phyloP scores from a whole-genome alignment of 371 early-diverging fungal genomes.

The Mortierella sp. region DNA sequence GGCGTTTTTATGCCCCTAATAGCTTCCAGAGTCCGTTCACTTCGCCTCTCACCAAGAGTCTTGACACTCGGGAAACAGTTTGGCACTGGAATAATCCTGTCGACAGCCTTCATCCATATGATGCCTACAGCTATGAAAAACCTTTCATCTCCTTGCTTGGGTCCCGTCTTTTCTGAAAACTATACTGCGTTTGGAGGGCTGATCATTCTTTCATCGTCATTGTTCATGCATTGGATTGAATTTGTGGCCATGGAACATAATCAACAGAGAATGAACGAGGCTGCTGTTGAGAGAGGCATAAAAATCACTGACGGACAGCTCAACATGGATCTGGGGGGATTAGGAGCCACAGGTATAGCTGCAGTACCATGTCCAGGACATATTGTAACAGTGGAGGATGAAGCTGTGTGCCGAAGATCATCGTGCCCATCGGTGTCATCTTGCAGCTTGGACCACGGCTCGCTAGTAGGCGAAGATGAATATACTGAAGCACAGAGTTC shows the following conservation, averaged over 20 bases:
- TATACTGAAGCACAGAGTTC: not conserved
- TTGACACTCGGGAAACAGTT: conserved; percentile 64
- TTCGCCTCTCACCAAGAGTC: not conserved
- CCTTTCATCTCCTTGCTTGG: conserved; percentile 60
- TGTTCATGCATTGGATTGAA: conserved; percentile 58
- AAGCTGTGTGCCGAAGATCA: not conserved
- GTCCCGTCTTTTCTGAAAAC: conserved; percentile 43
- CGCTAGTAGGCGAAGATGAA: not conserved
- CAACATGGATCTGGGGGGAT: conserved; percentile 16
- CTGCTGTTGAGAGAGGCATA: not conserved
- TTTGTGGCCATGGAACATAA: conserved; percentile 42
- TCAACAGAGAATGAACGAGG: conserved; percentile 17
- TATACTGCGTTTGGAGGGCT: conserved; percentile 63
- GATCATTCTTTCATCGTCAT: conserved; percentile 65
- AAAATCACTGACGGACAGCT: not conserved
- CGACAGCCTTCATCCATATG: conserved; percentile 83
- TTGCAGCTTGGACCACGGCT: conserved; percentile 4
- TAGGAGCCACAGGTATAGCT: conserved; percentile 13
- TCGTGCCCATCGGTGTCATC: conserved; percentile 13
- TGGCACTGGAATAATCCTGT: conserved; percentile 86
- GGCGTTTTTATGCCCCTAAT: conserved; percentile 48
- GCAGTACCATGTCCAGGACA: conserved; percentile 28
- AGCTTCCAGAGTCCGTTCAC: conserved; percentile 13
- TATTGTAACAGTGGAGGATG: conserved; percentile 14
- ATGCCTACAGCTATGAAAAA: conserved; percentile 60